Evolutionary conservation across 2,329 filamentous ascomycete species (phyloP).

Genomic region (Aspergillus fumigatus): DNA sequence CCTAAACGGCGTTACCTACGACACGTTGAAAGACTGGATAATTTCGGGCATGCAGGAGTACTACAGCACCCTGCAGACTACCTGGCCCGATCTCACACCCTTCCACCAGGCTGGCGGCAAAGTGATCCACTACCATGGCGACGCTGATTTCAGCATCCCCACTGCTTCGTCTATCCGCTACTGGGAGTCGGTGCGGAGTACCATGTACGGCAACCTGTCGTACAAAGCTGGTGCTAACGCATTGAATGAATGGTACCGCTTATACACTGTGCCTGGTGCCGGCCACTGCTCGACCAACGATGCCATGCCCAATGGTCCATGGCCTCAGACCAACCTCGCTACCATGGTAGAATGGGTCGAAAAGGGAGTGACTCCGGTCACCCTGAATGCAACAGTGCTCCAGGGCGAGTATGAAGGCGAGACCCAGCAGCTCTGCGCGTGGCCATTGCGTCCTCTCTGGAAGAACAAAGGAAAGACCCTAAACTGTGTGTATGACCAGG

Average conservation of each 20-base stretch:
- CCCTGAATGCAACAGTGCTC: slow-evolving; percentile 36
- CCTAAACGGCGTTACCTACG: slow-evolving; percentile 44
- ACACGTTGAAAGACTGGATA: slow-evolving; percentile 52
- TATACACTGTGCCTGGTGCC: slow-evolving; percentile 50
- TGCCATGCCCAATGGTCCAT: slow-evolving; percentile 35
- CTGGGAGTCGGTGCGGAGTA: slow-evolving; percentile 47
- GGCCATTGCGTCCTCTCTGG: slow-evolving; percentile 21
- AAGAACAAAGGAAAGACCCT: slow-evolving; percentile 5
- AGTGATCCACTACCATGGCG: slow-evolving; percentile 53
- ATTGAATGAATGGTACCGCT: slow-evolving; percentile 48
- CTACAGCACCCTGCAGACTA: slow-evolving; percentile 48
- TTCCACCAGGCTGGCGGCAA: slow-evolving; percentile 42
- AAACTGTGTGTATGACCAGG: not conserved
- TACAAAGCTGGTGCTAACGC: slow-evolving; percentile 38
- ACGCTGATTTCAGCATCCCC: slow-evolving; percentile 50
- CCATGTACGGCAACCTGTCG: slow-evolving; percentile 43
- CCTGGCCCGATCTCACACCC: slow-evolving; percentile 28
- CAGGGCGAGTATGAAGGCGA: slow-evolving; percentile 14
- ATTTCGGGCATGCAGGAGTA: slow-evolving; percentile 43
- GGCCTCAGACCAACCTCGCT: slow-evolving; percentile 42
- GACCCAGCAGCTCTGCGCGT: slow-evolving; percentile 18
- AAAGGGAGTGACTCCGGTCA: slow-evolving; percentile 39
- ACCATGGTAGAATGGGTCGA: slow-evolving; percentile 50
- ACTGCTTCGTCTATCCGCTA: slow-evolving; percentile 51
- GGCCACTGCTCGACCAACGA: slow-evolving; percentile 46